phyloP scores from a whole-genome alignment of 2,329 filamentous ascomycete species.

The Cladosporium phlei region DNA sequence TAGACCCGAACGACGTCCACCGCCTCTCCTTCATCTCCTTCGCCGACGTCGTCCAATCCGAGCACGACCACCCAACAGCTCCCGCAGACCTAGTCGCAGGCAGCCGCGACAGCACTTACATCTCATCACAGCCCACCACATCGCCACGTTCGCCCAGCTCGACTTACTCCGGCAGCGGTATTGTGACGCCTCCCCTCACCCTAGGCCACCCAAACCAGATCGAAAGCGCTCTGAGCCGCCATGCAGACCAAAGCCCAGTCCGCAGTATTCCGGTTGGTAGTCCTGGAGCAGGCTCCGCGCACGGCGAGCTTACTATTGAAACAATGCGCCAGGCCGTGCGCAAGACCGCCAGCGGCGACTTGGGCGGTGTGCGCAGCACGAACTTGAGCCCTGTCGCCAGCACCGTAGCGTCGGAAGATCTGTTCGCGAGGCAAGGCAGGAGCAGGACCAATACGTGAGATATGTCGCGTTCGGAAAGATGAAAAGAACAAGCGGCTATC shows the following conservation, averaged over 20 bases:
- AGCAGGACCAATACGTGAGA: conserved; percentile 7
- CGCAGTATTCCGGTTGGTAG: conserved; percentile 12
- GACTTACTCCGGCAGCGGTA: conserved; percentile 15
- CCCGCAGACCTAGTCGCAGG: conserved; percentile 29
- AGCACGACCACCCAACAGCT: conserved; percentile 49
- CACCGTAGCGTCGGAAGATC: background rate
- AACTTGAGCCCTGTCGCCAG: conserved; percentile 8
- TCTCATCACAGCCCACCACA: conserved; percentile 20
- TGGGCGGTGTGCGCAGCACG: conserved; percentile 34
- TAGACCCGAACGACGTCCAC: conserved; percentile 73
- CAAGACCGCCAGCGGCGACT: conserved; percentile 77
- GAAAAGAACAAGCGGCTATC: too few species aligned
- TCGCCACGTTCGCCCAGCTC: conserved; percentile 52
- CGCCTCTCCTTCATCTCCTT: conserved; percentile 94
- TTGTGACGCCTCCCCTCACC: conserved; percentile 3
- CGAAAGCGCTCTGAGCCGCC: background rate
- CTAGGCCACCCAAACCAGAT: background rate
- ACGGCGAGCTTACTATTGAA: conserved; percentile 77
- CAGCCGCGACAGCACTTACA: conserved; percentile 65
- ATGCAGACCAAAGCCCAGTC: conserved; percentile 6
- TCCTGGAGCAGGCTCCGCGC: conserved; percentile 30
- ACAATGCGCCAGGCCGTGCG: conserved; percentile 88
- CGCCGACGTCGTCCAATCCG: conserved; percentile 85
- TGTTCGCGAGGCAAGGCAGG: conserved; percentile 9
- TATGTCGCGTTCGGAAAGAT: too few species aligned